Evolutionary conservation across 306 rosid species (phyloP), one percentile per base, ranked within the genome.

Genomic region (Herpetospermum pedunculosum): DNA sequence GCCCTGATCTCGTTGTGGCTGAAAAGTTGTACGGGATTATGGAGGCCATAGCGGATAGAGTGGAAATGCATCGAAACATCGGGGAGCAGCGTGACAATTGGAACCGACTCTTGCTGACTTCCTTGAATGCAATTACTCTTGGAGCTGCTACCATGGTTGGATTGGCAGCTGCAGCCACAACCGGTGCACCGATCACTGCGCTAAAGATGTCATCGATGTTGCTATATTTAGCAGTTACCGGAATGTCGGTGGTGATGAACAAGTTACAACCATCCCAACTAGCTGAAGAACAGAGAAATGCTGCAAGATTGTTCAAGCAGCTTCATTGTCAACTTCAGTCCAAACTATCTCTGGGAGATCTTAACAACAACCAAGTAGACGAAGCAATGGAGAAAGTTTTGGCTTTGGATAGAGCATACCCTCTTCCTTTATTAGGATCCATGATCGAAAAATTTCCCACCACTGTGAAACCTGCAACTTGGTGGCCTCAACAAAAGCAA

Each of bases 201-300:
- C 82, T 88, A 62, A 88, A 88, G 79, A 79, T 90, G 37, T 87
- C 92, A 19, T 89, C 96, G 10, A 82, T 83, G 28, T 35, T 87
- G 52, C 91, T 92, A 8, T 92, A 84, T 72, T 74, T 80, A 63
- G 84, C 90, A 13, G 89, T 92, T 28, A 84, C 92, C 3, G 92
- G 82, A 15, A 72, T 92, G 16, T 77, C 83, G 72, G 52, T 77
- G 81, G 77, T 86, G 76, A 87, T 87, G 88, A 92, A 85, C 90
- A 90, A 81, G 72, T 81, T 90, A 70, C 98, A 90, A 59, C 92
- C 98, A 15, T 90, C 98, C 12, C 98, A 92, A 76, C 88, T 92
- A 6, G 90, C 85, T 2, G 97, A 92, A 69, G 96, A 88, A 43
- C 93, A 92, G 8, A 68, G 97, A 71, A 84, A 81, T 29, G 88